Evolutionary conservation across 306 rosid species (phyloP).

Genomic region (Vigna mungo): DNA sequence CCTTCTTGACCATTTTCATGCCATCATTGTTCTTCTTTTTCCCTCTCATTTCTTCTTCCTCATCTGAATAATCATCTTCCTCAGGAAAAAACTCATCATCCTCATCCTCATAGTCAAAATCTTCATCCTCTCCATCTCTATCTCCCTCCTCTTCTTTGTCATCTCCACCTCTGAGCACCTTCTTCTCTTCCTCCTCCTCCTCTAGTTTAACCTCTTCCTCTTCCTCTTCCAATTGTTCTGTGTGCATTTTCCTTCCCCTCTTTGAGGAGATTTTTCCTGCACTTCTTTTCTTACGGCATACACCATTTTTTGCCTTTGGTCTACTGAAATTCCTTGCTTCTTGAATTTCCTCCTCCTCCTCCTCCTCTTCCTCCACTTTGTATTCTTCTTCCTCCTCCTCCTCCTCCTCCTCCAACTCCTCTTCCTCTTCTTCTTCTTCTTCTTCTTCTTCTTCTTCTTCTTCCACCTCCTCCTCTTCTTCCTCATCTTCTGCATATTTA

Average conservation of each 20-base stretch:
- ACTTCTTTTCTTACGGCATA: conserved; percentile 28
- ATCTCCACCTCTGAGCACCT: conserved; percentile 29
- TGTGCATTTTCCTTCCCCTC: conserved; percentile 43
- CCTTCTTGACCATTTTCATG: conserved; percentile 54
- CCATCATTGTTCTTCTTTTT: conserved; percentile 59
- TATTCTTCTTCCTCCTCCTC: conserved; percentile 50
- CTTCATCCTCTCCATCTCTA: conserved; percentile 56
- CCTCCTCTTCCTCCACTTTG: conserved; percentile 52
- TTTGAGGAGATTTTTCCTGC: conserved; percentile 44
- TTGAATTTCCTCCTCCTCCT: conserved; percentile 52
- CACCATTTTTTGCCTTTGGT: conserved; percentile 54
- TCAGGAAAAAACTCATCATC: conserved; percentile 82
- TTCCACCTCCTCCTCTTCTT: conserved; percentile 44
- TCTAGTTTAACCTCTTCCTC: no score
- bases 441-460: conserved; percentile 19
- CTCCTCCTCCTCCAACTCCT: conserved; percentile 52
- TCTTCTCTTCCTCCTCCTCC: conserved; percentile 33
- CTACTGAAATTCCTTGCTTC: conserved; percentile 49
- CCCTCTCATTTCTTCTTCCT: conserved; percentile 58
- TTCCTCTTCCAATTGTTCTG: conserved; percentile 43
- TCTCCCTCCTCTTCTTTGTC: conserved; percentile 42
- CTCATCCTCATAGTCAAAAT: conserved; percentile 63
- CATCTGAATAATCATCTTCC: conserved; percentile 78
- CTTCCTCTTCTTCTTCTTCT: conserved; percentile 43
- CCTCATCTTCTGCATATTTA: conserved; percentile 30